Base-by-base conservation (phyloP, 352 stramenopile genomes). In the Globisporangium acanthophoron region DNA sequence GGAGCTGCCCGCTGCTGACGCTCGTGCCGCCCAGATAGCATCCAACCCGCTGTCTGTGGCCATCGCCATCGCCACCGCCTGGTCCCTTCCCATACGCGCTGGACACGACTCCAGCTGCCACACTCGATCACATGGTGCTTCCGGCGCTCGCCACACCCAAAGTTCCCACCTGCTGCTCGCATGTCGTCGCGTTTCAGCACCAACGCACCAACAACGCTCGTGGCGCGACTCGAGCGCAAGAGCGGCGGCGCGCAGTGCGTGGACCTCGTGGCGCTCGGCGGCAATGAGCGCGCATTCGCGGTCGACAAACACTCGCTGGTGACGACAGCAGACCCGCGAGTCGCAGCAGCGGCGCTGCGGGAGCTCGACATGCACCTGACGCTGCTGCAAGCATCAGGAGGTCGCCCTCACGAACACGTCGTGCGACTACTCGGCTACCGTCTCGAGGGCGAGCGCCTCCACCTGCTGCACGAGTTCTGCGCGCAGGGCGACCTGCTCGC, bases 351-450 rank as follows among this genome's bases (percentile, higher is more conserved):
- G n/a, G 80, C 82, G 16, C 57, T 88, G 48, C 66, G 75, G 0
- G 82, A 92, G 66, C 69, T 92, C 27, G 80, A 92, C 52, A 53
- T 90, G 46, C 66, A 87, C 44, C 71, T 92, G 18, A 75, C 76
- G 20, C 48, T 91, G 4, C 59, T 63, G 24, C 57, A 62, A 59
- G 54, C 43, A 24, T 47, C 64, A 45, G 43, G 41, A 3, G 24
- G 44, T 58, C 27, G 9, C 27, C 45, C 48, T 12, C 51, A 44
- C 16, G 21, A 31, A n/a, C 74, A 84, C 54, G 62, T 92, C n/a
- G 74, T 86, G 21, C 73, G 66, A 39, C 63, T 90, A 24, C 61
- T 74, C 39, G 61, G 59, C 8, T 79, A 86, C 61, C 65, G 37
- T 6, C 66, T 92, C 5, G 62, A 85, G 37, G 71, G 65, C 47